Evolutionary conservation across 2,329 filamentous ascomycete genomes (phyloP), one percentile per base, ranked within the genome.

Genomic region (Albifimbria verrucaria): DNA sequence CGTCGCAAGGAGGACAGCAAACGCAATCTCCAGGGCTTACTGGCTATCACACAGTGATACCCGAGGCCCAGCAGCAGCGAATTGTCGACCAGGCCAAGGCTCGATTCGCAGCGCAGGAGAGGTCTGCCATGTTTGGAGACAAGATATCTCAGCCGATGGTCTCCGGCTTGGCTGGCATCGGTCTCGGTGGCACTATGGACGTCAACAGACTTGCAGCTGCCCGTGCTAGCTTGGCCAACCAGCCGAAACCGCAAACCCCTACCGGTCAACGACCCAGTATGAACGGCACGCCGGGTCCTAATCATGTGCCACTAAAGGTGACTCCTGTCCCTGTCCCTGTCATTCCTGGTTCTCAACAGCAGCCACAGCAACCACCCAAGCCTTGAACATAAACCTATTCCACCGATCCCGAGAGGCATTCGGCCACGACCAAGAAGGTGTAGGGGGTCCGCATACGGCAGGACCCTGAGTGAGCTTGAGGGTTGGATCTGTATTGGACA

Each of bases 31-130:
- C 69, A 22, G 72, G 71, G 17, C 64, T 74, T 4, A 72, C 74
- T 3, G 77, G 77, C 26, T 79, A 78, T 53, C 74, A 77, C 46
- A 78, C 75, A 5, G 75, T 78, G 46, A 77, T 78, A 61, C 72
- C 74, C 36, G 75, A 78, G 57, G 72, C 72, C 17, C 76, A 79
- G 54, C 77, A 80, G 59, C 74, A 77, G 60, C 74, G 77, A 51
- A 73, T 78, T 46, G 67, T 78, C 62, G 77, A 81, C 50, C 77
- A 80, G 62, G 76, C 78, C 7, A 76, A 77, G 51, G 77, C 76
- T 3, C 67, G 77, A 23, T 72, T 75, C 15, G 74, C 75, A 17
- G 74, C 75, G 0, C 74, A 76, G 49, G 73, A 76, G 55, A 68
- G 72, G 24, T 70, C 70, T 21, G 65, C 66, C 53, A 70, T 72